Evolutionary conservation across 1,139 yeast genomes (phyloP).

Genomic region (Nakaseomyces delphensis): DNA sequence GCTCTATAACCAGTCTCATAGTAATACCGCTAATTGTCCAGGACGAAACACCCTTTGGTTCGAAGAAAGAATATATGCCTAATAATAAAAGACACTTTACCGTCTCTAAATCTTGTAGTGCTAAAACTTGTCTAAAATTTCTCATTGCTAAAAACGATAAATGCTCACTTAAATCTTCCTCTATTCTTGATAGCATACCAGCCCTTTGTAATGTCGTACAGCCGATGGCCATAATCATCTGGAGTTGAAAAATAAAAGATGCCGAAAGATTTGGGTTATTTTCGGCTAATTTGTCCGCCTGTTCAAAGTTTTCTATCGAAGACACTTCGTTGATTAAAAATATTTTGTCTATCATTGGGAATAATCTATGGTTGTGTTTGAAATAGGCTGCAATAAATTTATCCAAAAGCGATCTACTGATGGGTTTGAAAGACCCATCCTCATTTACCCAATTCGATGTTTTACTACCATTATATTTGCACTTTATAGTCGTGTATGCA

Average conservation of each 20-base stretch:
- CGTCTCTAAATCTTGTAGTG: slow-evolving; percentile 33
- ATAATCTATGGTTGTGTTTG: slow-evolving; percentile 38
- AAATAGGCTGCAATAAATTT: slow-evolving; percentile 37
- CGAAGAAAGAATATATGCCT: slow-evolving; percentile 41
- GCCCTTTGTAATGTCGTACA: slow-evolving; percentile 40
- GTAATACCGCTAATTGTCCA: slow-evolving; percentile 45
- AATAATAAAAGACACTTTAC: slow-evolving; percentile 36
- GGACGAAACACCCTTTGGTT: slow-evolving; percentile 38
- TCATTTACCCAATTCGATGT: slow-evolving; percentile 20
- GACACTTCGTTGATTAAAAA: slow-evolving; percentile 33
- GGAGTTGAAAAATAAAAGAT: slow-evolving; percentile 35
- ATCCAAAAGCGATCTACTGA: slow-evolving; percentile 25
- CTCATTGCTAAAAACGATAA: slow-evolving; percentile 34
- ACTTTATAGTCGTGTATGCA: slow-evolving; percentile 24
- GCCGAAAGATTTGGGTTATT: slow-evolving; percentile 11
- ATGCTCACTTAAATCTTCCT: slow-evolving; percentile 32
- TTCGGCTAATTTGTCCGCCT: slow-evolving; percentile 12
- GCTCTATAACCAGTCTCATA: slow-evolving; percentile 35
- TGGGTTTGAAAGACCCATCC: slow-evolving; percentile 17
- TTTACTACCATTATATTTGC: slow-evolving; percentile 27
- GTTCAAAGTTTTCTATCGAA: slow-evolving; percentile 29
- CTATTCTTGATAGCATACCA: slow-evolving; percentile 32
- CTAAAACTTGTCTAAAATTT: slow-evolving; percentile 32
- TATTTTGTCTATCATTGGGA: slow-evolving; percentile 37
- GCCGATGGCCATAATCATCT: slow-evolving; percentile 44